Evolutionary conservation across 2,329 filamentous ascomycete species (phyloP).

Genomic region (Aspergillus uvarum): DNA sequence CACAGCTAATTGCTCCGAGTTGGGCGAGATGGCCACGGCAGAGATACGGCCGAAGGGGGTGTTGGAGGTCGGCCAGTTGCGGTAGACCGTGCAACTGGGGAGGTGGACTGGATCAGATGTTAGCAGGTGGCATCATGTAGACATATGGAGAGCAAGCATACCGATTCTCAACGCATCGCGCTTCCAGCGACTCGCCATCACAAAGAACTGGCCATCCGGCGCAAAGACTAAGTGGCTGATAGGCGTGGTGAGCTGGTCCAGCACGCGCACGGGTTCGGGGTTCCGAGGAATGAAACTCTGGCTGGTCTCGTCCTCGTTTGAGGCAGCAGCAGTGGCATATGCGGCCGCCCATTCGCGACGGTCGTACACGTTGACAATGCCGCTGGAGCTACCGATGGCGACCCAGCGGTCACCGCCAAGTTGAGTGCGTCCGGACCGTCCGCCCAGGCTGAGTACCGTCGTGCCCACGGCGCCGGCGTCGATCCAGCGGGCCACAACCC

Average conservation of each 20-base stretch:
- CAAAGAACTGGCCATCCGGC: conserved; percentile 84
- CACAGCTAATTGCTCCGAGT: conserved; percentile 73
- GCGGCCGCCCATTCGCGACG: conserved; percentile 61
- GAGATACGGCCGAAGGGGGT: conserved; percentile 86
- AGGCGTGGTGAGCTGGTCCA: conserved; percentile 86
- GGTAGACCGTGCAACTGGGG: conserved; percentile 88
- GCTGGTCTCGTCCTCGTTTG: conserved; percentile 30
- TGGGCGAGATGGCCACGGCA: conserved; percentile 65
- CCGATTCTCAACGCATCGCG: conserved; percentile 77
- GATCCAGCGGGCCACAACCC: conserved; percentile 78
- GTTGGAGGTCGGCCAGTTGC: conserved; percentile 91
- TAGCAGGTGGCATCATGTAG: conserved; percentile 8
- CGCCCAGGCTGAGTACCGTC: conserved; percentile 76
- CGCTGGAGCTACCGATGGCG: conserved; percentile 78
- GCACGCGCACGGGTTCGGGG: conserved; percentile 69
- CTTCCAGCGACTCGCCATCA: conserved; percentile 83
- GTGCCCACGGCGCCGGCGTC: conserved; percentile 88
- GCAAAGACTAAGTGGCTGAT: conserved; percentile 79
- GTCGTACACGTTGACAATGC: conserved; percentile 93
- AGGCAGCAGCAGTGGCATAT: conserved; percentile 32
- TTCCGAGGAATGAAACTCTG: conserved; percentile 55
- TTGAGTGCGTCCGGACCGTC: conserved; percentile 36
- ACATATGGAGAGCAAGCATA: conserved; percentile 23
- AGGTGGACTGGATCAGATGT: conserved; percentile 63
- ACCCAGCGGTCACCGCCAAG: conserved; percentile 83